Conservation (phyloP, 805 yeast species). For the Maudiozyma serrabonitensis region DNA sequence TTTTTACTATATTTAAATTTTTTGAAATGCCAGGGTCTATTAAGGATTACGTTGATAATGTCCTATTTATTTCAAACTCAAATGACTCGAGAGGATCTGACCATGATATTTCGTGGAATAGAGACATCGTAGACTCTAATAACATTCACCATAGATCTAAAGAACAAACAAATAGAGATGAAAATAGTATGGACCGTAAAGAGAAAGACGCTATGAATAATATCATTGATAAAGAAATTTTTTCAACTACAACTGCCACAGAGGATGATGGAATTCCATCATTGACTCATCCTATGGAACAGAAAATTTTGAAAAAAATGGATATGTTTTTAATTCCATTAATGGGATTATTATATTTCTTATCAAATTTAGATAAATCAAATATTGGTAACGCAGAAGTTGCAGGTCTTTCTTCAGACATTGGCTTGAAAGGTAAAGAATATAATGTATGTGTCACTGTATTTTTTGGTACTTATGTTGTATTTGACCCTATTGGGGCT, state of each 20-base stretch:
- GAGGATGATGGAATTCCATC: constrained; percentile 24
- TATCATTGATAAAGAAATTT: constrained; percentile 11
- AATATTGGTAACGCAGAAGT: constrained; percentile 51
- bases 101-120: background rate
- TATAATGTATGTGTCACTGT: constrained; percentile 38
- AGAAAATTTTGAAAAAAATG: constrained; percentile 31
- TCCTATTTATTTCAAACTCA: background rate
- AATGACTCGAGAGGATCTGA: background rate
- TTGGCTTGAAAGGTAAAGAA: constrained; percentile 32
- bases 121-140: background rate
- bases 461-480: constrained; percentile 37
- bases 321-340: constrained; percentile 37
- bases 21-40: constrained; percentile 4
- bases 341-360: constrained; percentile 34
- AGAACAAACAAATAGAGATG: background rate
- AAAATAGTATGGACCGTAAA: background rate
- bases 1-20: too few relatives aligned
- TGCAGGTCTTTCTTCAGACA: constrained; percentile 39
- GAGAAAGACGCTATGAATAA: background rate
- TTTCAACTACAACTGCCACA: constrained; percentile 14
- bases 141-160: background rate
- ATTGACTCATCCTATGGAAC: constrained; percentile 25
- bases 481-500: constrained; percentile 33
- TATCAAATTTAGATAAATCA: constrained; percentile 43
- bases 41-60: constrained; percentile 7